Percentiles rank a stretch among this genome's conserved stretches.
These are phyloP conservation scores for Scenedesmus sp. DNA, from an alignment of 163 green algal genomes.

Conservation along the genomic window DNA sequence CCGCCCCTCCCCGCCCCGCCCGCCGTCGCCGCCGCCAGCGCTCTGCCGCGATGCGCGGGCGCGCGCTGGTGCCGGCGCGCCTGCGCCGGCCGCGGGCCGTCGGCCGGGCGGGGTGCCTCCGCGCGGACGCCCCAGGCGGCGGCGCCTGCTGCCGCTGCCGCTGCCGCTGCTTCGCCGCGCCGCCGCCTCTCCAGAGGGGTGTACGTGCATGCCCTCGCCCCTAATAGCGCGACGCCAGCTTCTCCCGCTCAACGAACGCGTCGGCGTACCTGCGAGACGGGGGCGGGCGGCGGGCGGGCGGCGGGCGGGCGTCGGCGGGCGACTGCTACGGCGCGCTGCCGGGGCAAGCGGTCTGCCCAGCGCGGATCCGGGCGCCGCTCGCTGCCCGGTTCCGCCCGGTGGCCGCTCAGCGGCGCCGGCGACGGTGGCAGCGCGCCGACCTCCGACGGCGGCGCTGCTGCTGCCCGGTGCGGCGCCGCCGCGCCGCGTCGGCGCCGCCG, in stretches of 20 bases:
- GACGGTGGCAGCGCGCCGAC: no score
- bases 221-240: constrained; percentile 39
- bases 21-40: no score
- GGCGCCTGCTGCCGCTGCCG: no score
- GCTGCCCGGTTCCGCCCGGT: neutral
- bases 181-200: no score
- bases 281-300: neutral
- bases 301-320: neutral
- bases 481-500: neutral
- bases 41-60: no score
- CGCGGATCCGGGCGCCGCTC: neutral
- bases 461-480: neutral
- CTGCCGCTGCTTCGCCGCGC: no score
- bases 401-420: neutral
- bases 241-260: constrained; percentile 28
- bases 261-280: constrained; percentile 47
- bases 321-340: neutral
- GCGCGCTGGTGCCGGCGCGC: no score
- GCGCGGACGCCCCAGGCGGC: no score
- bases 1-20: no score
- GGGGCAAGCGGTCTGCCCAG: neutral
- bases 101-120: no score
- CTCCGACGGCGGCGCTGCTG: neutral
- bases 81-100: no score
- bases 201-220: no score